Conservation (phyloP, 2,329 filamentous ascomycete species). For the Ophiostoma perfectum region DNA sequence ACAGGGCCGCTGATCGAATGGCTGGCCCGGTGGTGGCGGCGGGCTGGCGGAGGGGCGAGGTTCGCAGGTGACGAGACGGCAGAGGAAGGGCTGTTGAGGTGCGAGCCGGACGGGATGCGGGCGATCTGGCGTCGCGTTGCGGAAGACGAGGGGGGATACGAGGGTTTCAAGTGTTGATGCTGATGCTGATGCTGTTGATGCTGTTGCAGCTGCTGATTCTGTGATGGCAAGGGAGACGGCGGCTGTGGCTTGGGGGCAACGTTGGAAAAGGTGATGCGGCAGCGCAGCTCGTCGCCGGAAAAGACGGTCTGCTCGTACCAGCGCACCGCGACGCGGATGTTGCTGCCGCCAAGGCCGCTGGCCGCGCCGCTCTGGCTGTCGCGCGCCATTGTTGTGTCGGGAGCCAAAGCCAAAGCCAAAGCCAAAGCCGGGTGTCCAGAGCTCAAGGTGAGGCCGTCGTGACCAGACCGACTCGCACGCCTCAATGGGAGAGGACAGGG, state of each 20-base stretch:
- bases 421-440: neutral
- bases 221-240: neutral
- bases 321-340: conserved; percentile 91
- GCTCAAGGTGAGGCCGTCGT: neutral
- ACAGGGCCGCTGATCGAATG: conserved; percentile 26
- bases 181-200: neutral
- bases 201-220: neutral
- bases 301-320: conserved; percentile 95
- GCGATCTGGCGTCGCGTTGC: conserved; percentile 6
- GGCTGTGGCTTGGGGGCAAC: conserved; percentile 41
- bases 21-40: conserved; percentile 24
- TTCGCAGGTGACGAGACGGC: conserved; percentile 13
- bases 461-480: neutral
- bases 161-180: conserved; percentile 4
- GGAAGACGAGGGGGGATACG: conserved; percentile 14
- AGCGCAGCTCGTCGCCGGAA: conserved; percentile 91
- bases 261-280: conserved; percentile 95
- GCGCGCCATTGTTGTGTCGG: conserved; percentile 15
- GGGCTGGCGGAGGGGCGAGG: conserved; percentile 18
- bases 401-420: neutral
- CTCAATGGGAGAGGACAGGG: neutral
- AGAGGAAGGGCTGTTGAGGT: neutral
- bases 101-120: conserved; percentile 8
- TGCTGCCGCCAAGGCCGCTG: conserved; percentile 39
- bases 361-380: conserved; percentile 11